phyloP scores from a whole-genome alignment of 176 grass and related monocot genomes.

The Saccharum officinarum region DNA sequence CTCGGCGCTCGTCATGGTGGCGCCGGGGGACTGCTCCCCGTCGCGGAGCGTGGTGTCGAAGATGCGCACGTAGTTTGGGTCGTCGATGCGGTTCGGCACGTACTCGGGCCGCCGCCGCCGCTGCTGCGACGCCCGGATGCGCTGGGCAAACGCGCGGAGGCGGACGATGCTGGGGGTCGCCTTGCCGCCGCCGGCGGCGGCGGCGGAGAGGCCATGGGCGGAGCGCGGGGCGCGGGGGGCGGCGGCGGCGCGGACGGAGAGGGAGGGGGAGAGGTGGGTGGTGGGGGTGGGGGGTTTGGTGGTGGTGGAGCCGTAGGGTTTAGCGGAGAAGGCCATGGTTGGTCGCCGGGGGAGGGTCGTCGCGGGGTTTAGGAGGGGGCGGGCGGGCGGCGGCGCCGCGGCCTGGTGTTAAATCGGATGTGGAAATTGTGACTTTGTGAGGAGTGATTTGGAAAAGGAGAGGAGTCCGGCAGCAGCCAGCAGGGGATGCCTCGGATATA shows the following conservation, averaged over 20 bases:
- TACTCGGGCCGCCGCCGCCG: conserved; percentile 32
- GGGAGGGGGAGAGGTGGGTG: background rate
- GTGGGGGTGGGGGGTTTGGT: background rate
- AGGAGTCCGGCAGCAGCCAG: background rate
- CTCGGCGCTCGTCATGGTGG: conserved; percentile 91
- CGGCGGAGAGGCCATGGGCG: background rate
- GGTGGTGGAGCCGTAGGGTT: conserved; percentile 10
- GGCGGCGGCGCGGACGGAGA: background rate
- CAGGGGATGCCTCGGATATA: background rate
- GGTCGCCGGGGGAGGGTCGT: background rate
- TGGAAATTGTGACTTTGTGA: background rate
- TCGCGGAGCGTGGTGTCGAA: conserved; percentile 98
- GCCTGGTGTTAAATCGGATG: background rate
- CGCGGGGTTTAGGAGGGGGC: background rate
- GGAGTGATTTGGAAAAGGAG: background rate
- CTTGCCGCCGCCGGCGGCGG: background rate
- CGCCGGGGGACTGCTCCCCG: conserved; percentile 90
- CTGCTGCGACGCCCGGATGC: background rate
- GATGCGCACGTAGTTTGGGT: conserved; percentile 84
- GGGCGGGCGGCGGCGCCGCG: background rate
- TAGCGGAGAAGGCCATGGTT: conserved; percentile 49
- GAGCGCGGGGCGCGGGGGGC: background rate
- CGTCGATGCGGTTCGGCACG: conserved; percentile 54
- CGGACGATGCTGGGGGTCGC: background rate
- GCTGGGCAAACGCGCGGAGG: background rate